phyloP scores from a whole-genome alignment of 441 rosid genomes.

The Populus tomentosa region DNA sequence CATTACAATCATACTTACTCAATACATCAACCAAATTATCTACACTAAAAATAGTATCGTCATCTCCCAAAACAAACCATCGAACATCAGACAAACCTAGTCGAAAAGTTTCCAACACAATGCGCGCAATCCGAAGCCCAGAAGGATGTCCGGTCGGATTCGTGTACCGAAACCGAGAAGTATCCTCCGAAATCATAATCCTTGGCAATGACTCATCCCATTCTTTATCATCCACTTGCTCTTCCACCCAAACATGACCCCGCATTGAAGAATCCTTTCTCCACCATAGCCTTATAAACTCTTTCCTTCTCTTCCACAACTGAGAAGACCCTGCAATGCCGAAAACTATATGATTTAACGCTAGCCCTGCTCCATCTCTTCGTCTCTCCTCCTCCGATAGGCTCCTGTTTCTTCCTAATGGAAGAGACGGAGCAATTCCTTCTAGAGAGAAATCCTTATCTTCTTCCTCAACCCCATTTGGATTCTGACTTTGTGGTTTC shows the following conservation, averaged over 20 bases:
- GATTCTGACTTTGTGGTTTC: constrained; percentile 3
- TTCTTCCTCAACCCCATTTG: neutral
- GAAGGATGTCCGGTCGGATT: constrained; percentile 93
- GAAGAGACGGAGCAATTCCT: neutral
- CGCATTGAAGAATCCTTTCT: constrained; percentile 53
- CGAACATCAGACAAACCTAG: constrained; percentile 51
- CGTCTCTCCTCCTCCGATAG: constrained; percentile 29
- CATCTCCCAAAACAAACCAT: constrained; percentile 89
- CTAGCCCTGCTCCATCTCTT: constrained; percentile 21
- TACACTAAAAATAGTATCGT: constrained; percentile 73
- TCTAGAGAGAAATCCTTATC: neutral
- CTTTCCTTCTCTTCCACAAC: constrained; percentile 75
- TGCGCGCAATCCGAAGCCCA: constrained; percentile 82
- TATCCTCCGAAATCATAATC: constrained; percentile 71
- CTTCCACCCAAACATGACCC: constrained; percentile 88
- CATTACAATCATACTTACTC: constrained; percentile 64
- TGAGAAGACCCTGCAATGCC: constrained; percentile 88
- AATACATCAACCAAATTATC: constrained; percentile 64
- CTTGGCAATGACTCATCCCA: constrained; percentile 62
- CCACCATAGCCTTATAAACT: constrained; percentile 92
- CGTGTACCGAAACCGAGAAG: constrained; percentile 81
- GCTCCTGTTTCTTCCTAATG: constrained; percentile 31
- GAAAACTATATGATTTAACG: constrained; percentile 55
- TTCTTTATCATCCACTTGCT: constrained; percentile 36
- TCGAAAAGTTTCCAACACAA: constrained; percentile 63